Percentiles rank a stretch among this genome's conserved stretches.
These are phyloP conservation scores for Vitis rupestris DNA, from an alignment of 164 flowering plant species.

Conservation along the genomic window DNA sequence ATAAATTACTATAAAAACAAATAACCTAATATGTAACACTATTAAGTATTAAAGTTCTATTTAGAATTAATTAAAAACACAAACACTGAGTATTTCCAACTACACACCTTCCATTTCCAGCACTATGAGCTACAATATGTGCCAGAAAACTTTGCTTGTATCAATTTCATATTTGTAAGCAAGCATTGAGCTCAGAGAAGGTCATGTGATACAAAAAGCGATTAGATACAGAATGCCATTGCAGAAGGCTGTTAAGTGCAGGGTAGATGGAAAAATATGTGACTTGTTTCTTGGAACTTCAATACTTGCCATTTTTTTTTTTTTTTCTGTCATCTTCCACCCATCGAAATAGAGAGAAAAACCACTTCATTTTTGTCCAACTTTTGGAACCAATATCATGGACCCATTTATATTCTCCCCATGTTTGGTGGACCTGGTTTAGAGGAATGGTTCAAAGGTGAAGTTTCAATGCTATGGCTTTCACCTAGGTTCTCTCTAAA, in stretches of 20 bases:
- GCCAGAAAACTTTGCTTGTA: constrained; percentile 4
- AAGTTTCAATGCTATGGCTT: constrained; percentile 35
- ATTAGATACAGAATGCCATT: constrained; percentile 1
- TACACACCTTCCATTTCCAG: neutral
- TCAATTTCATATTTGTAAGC: constrained; percentile 25
- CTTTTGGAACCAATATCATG: constrained; percentile 26
- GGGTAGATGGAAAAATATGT: neutral
- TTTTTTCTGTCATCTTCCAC: neutral
- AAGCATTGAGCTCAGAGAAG: constrained; percentile 10
- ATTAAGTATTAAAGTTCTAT: too few relatives aligned
- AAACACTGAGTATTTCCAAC: too few relatives aligned
- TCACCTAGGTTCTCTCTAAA: constrained; percentile 46
- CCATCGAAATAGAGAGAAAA: neutral
- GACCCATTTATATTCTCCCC: constrained; percentile 65
- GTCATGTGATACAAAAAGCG: constrained; percentile 10
- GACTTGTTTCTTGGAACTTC: neutral
- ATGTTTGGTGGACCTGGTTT: constrained; percentile 49
- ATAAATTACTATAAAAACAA: too few relatives aligned
- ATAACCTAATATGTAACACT: too few relatives aligned
- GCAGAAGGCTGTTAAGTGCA: constrained; percentile 4
- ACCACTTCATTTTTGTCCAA: constrained; percentile 10
- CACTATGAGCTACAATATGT: constrained; percentile 10
- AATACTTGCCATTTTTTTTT: neutral
- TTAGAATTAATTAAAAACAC: too few relatives aligned
- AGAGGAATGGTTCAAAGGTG: constrained; percentile 51